Percentiles rank a stretch among this genome's conserved stretches.
phyloP scores from a whole-genome alignment of 2,329 filamentous ascomycete genomes.

The Blastomyces gilchristii region DNA sequence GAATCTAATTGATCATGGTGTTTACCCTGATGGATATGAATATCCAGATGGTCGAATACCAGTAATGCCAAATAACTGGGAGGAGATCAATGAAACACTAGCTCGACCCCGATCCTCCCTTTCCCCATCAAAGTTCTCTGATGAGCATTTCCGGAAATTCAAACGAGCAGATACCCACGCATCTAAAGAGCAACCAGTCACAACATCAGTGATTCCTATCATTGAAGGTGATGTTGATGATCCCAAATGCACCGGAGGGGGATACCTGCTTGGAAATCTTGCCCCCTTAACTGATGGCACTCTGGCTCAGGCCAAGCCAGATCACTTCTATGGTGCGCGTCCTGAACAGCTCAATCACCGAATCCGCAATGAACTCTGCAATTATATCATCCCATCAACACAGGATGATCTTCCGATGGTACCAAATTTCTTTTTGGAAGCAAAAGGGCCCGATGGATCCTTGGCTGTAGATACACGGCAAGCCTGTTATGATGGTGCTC shows the following conservation, averaged over 20 bases:
- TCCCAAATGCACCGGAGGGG: constrained; percentile 18
- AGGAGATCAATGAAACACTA: constrained; percentile 24
- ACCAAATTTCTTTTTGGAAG: too few species aligned
- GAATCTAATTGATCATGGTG: background rate
- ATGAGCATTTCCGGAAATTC: constrained; percentile 9
- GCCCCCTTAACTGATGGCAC: constrained; percentile 24
- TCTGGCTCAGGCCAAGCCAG: constrained; percentile 21
- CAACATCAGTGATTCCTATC: too few species aligned
- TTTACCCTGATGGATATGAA: constrained; percentile 17
- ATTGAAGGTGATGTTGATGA: constrained; percentile 12
- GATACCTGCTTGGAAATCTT: constrained; percentile 29
- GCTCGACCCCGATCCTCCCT: constrained; percentile 25
- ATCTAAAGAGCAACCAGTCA: too few species aligned
- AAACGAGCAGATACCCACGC: too few species aligned
- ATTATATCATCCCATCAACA: constrained; percentile 18
- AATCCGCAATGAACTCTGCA: constrained; percentile 21
- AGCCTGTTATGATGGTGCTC: constrained; percentile 31
- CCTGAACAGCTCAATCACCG: constrained; percentile 20
- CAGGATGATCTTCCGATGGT: too few species aligned
- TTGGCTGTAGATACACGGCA: too few species aligned
- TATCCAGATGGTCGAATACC: constrained; percentile 19
- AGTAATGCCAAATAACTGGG: constrained; percentile 24
- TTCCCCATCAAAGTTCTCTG: constrained; percentile 28
- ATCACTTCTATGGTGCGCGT: constrained; percentile 25
- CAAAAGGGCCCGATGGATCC: too few species aligned